Evolutionary conservation across 2,329 filamentous ascomycete species (phyloP), one percentile per base, ranked within the genome.

Genomic region (Piedraia hortae): DNA sequence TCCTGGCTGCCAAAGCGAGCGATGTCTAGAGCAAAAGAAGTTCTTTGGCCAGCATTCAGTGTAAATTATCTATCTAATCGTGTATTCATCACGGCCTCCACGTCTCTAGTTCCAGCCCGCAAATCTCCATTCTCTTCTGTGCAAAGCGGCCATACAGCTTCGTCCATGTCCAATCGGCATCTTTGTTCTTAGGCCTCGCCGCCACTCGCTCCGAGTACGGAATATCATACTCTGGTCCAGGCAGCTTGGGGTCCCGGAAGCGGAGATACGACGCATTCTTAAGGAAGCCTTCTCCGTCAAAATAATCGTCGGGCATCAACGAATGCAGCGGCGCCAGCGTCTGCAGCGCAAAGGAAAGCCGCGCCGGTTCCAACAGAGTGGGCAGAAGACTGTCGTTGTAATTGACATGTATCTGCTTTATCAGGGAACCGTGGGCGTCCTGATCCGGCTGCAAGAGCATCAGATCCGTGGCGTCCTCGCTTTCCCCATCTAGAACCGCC

Each of bases 1-100:
- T 49, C 85, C 88, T 2, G 80, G 74, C 4, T 97, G 85, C 50
- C 80, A 64, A 47, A 93, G 73, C 41, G 75, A 88, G 38, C 62
- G 69, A 35, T 97, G 85, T 46, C 46, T 68, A 24, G 77, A 80
- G 46, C 68, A 66, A 23, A 68, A 69, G 49, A 56, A 60, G 37
- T 70, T 69, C 44, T 70, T 70, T 17, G n/a, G n/a, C n/a, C n/a
- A n/a, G n/a, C n/a, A n/a, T n/a, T n/a, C n/a, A n/a, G n/a, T n/a
- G n/a, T n/a, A n/a, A n/a, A n/a, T n/a, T n/a, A n/a, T n/a, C n/a
- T n/a, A n/a, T n/a, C n/a, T n/a, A n/a, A n/a, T n/a, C n/a, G n/a
- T n/a, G n/a, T n/a, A n/a, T n/a, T n/a, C n/a, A n/a, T n/a, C n/a
- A n/a, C n/a, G n/a, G n/a, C n/a, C n/a, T n/a, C n/a, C n/a, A n/a